Percentiles rank a stretch among this genome's conserved stretches.
These are phyloP conservation scores for Teratosphaeria epicoccoides DNA, from an alignment of 2,329 filamentous ascomycete species.

Conservation along the genomic window DNA sequence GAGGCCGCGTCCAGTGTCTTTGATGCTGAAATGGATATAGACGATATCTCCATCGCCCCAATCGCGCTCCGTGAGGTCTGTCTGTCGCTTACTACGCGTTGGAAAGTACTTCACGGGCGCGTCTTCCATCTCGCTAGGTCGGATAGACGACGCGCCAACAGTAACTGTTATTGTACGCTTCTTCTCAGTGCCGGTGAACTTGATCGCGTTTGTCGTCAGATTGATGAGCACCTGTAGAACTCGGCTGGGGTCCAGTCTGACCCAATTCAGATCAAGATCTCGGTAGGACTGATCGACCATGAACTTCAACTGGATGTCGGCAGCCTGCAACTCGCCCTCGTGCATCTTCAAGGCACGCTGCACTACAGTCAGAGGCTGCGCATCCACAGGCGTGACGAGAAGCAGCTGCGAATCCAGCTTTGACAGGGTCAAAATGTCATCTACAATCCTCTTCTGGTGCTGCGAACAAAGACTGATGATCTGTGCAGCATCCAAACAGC, in stretches of 20 bases:
- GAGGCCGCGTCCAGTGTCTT: conserved; percentile 60
- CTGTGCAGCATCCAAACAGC: conserved; percentile 61
- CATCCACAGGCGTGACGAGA: conserved; percentile 58
- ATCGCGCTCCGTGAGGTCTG: conserved; percentile 42
- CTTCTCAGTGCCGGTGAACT: conserved; percentile 60
- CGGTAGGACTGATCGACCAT: conserved; percentile 52
- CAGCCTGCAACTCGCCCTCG: conserved; percentile 59
- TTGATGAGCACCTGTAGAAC: conserved; percentile 74
- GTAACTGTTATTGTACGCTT: conserved; percentile 55
- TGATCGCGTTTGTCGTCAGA: conserved; percentile 65
- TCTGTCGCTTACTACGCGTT: conserved; percentile 39
- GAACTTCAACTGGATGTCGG: conserved; percentile 57
- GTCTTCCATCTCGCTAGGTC: conserved; percentile 27
- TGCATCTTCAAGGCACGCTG: conserved; percentile 66
- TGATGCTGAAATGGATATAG: conserved; percentile 62
- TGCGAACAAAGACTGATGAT: conserved; percentile 69
- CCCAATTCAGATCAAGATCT: conserved; percentile 50
- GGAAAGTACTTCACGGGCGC: conserved; percentile 52
- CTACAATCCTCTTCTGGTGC: conserved; percentile 71
- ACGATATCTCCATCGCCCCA: conserved; percentile 60
- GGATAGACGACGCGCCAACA: conserved; percentile 52
- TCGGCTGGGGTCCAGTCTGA: conserved; percentile 63
- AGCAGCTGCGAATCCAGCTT: conserved; percentile 69
- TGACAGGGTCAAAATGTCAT: conserved; percentile 62
- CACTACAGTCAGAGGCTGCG: conserved; percentile 57